A percentile compares a stretch with the other conserved stretches of the same genome.
These are phyloP conservation scores for Silene uniflora DNA, from an alignment of 148 eudicot genomes.

Conservation along the genomic window DNA sequence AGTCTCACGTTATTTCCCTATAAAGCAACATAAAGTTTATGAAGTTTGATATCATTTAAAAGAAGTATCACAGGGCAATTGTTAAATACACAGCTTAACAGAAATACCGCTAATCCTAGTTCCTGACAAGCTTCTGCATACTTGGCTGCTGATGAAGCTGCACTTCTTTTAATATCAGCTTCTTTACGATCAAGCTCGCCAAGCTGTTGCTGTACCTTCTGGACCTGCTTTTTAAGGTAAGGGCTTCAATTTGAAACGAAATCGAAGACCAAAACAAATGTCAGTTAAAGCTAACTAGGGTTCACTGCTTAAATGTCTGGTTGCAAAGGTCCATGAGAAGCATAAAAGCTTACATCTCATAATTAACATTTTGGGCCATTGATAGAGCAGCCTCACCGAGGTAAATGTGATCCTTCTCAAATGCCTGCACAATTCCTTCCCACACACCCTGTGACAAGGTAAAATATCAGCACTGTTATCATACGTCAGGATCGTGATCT, in stretches of 20 bases:
- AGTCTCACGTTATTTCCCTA: conserved; percentile 81
- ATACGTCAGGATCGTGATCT: not conserved
- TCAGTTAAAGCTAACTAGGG: conserved; percentile 20
- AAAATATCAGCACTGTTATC: conserved; percentile 8
- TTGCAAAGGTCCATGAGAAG: not conserved
- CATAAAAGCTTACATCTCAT: conserved; percentile 71
- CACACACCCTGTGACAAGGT: conserved; percentile 65
- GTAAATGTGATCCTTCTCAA: conserved; percentile 83
- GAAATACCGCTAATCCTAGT: conserved; percentile 74
- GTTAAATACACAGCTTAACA: not conserved
- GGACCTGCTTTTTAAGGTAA: conserved; percentile 88
- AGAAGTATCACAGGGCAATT: not conserved
- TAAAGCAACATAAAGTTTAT: conserved; percentile 2
- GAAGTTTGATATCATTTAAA: not conserved
- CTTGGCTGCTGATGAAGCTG: conserved; percentile 86
- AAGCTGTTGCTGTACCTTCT: conserved; percentile 86
- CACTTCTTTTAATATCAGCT: conserved; percentile 89
- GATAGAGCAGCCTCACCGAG: conserved; percentile 95
- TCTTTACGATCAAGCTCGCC: conserved; percentile 88
- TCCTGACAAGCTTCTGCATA: conserved; percentile 94
- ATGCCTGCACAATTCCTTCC: conserved; percentile 85
- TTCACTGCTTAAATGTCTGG: not conserved
- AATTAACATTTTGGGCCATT: conserved; percentile 90
- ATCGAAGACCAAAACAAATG: conserved; percentile 13
- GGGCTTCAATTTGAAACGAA: conserved; percentile 53